Conservation (phyloP, 768 basidiomycete species). For the Arthromyces matolae region DNA sequence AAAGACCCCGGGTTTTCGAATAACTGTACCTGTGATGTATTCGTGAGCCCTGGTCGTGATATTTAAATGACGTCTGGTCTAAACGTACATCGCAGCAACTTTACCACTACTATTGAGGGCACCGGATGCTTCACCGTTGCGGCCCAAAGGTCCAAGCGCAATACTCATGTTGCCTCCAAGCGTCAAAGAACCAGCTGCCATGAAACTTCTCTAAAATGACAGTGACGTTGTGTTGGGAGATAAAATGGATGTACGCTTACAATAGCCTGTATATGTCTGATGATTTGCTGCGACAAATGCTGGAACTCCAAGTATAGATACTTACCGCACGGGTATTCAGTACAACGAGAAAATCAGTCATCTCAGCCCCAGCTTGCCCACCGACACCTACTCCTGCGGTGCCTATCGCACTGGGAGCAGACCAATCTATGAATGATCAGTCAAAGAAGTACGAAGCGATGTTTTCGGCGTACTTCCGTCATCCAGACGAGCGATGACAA, state of each 20-base stretch:
- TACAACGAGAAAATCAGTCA: slow-evolving; percentile 90
- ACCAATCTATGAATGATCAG: slow-evolving; percentile 61
- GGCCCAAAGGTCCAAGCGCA: slow-evolving; percentile 87
- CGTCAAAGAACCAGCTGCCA: slow-evolving; percentile 89
- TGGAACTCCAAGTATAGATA: too few species aligned
- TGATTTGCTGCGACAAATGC: too few species aligned
- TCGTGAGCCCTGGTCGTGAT: background rate
- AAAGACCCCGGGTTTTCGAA: slow-evolving; percentile 88
- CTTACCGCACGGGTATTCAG: slow-evolving; percentile 78
- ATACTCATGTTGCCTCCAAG: slow-evolving; percentile 89
- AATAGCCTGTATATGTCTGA: slow-evolving; percentile 62
- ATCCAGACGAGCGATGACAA: slow-evolving; percentile 81
- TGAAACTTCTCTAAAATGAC: slow-evolving; percentile 66
- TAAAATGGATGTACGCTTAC: slow-evolving; percentile 32
- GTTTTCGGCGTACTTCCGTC: slow-evolving; percentile 65
- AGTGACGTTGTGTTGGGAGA: background rate
- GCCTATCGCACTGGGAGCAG: slow-evolving; percentile 92
- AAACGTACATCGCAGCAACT: slow-evolving; percentile 92
- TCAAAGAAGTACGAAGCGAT: slow-evolving; percentile 1
- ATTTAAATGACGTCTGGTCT: slow-evolving; percentile 12
- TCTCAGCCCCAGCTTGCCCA: slow-evolving; percentile 76
- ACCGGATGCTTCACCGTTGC: slow-evolving; percentile 91
- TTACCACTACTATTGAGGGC: slow-evolving; percentile 81
- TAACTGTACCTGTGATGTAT: slow-evolving; percentile 69
- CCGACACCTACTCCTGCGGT: slow-evolving; percentile 89